Evolutionary conservation across 306 rosid species (phyloP).

Genomic region (Cicer bijugum): DNA sequence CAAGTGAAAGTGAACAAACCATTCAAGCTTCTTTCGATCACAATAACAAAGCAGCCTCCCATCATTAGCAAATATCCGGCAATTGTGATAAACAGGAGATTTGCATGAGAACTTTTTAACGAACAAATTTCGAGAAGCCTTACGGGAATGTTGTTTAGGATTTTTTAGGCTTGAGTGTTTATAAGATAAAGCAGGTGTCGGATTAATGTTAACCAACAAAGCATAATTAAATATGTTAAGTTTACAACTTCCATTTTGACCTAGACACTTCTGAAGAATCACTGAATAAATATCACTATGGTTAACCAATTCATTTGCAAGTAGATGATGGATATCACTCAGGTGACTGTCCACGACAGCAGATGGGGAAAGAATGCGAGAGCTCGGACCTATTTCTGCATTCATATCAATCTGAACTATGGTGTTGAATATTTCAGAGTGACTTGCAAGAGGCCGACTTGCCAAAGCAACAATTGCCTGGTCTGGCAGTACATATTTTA

Average conservation of each 20-base stretch:
- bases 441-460: conserved; percentile 52
- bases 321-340: conserved; percentile 63
- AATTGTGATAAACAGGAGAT: conserved; percentile 95
- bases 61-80: conserved; percentile 91
- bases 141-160: conserved; percentile 59
- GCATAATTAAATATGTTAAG: conserved; percentile 77
- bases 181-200: conserved; percentile 53
- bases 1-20: conserved; percentile 63
- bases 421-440: conserved; percentile 52
- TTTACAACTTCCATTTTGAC: conserved; percentile 81
- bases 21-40: conserved; percentile 88
- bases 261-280: conserved; percentile 82
- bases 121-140: conserved; percentile 83
- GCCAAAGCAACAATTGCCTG: conserved; percentile 84
- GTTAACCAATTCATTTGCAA: conserved; percentile 57
- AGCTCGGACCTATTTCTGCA: conserved; percentile 56
- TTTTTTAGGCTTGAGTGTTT: conserved; percentile 57
- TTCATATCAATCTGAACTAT: conserved; percentile 67
- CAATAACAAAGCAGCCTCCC: conserved; percentile 96
- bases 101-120: conserved; percentile 93
- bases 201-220: conserved; percentile 63
- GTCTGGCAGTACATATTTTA: conserved; percentile 80
- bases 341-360: conserved; percentile 77
- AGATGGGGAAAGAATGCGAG: conserved; percentile 64
- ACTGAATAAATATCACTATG: conserved; percentile 57